Base-by-base conservation (phyloP, 164 flowering plant species). In the Vitis rotundifolia region DNA sequence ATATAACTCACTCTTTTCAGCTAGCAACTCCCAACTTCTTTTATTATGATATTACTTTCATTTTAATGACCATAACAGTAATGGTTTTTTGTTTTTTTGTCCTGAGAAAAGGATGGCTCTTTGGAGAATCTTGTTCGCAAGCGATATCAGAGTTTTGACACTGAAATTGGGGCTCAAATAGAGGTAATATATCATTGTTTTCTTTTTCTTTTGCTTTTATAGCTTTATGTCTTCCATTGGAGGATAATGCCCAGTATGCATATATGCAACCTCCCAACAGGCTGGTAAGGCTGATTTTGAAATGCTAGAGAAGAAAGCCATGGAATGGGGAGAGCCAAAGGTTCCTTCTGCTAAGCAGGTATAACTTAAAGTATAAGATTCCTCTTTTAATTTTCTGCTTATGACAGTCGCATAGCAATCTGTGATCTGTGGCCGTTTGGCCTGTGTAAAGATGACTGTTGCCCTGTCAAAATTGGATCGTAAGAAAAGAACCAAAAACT, bases 301-400 rank as follows among this genome's bases (percentile, higher is more conserved):
- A 52, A 26, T 61, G 57, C 92, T 95, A 13, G 98, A 95, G 82
- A 91, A 89, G 86, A 88, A 84, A 72, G 95, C 88, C 51, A 67
- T 83, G 71, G 91, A 95, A 81, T 87, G 91, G 97, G 98, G 97
- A 51, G 99, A 95, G 71, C 98, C 97, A 10, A 83, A 83, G 73
- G 97, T 93, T 75, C 80, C 91, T 67, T 95, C 99, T 56, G 98
- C 85, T 0, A 95, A 95, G 78, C 99, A 95, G 97, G 98, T 94
- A 14, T 37, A 28, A 26, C 1, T 64, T 8, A 55, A 51, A 52
- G 37, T 28, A 16, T 2, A 8, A 14, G 9, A 1, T 22, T 49
- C 49, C 51, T 0, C 54, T 26, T 57, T 51, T 22, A 49, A 6
- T 28, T 63, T 37, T 37, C 44, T 37, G 44, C 44, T 6, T 37